These are phyloP conservation scores for Cryptococcus hybrid DNA, from an alignment of 1,284 basidiomycete species.

Conservation along the genomic window DNA sequence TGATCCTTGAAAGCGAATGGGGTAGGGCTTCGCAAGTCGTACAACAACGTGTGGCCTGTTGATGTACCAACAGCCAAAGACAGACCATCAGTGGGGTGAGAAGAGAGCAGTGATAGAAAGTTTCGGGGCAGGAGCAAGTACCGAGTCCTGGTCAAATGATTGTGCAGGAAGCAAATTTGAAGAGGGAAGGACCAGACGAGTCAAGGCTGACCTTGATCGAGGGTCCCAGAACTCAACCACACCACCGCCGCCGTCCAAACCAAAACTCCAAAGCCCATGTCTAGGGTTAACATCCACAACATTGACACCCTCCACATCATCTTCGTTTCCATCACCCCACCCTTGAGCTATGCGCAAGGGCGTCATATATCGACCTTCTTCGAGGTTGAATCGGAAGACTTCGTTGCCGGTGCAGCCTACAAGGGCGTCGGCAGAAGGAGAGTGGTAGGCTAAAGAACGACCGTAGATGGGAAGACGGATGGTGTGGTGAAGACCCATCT, in stretches of 20 bases:
- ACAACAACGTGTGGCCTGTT: conserved; percentile 89
- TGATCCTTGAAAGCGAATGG: conserved; percentile 93
- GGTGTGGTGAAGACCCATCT: conserved; percentile 87
- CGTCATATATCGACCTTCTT: conserved; percentile 88
- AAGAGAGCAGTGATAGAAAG: conserved; percentile 81
- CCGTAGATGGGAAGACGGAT: conserved; percentile 94
- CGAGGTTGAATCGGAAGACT: conserved; percentile 90
- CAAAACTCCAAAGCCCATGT: conserved; percentile 88
- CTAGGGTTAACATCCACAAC: conserved; percentile 89
- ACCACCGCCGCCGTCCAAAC: conserved; percentile 61
- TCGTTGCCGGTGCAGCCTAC: conserved; percentile 76
- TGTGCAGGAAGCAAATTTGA: conserved; percentile 57
- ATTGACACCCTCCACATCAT: conserved; percentile 74
- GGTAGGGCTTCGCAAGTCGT: conserved; percentile 82
- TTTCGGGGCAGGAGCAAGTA: conserved; percentile 35
- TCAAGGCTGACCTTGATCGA: conserved; percentile 64
- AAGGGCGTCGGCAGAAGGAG: conserved; percentile 75
- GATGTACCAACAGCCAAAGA: conserved; percentile 93
- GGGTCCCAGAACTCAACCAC: conserved; percentile 97
- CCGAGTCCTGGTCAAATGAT: conserved; percentile 30
- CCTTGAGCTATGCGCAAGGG: conserved; percentile 67
- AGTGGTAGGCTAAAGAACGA: conserved; percentile 85
- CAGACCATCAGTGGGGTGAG: conserved; percentile 76
- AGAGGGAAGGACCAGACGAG: conserved; percentile 68
- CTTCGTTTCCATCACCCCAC: conserved; percentile 55